These are phyloP conservation scores for Rhododendron kiyosumense DNA, from an alignment of 148 eudicot species.

Conservation along the genomic window DNA sequence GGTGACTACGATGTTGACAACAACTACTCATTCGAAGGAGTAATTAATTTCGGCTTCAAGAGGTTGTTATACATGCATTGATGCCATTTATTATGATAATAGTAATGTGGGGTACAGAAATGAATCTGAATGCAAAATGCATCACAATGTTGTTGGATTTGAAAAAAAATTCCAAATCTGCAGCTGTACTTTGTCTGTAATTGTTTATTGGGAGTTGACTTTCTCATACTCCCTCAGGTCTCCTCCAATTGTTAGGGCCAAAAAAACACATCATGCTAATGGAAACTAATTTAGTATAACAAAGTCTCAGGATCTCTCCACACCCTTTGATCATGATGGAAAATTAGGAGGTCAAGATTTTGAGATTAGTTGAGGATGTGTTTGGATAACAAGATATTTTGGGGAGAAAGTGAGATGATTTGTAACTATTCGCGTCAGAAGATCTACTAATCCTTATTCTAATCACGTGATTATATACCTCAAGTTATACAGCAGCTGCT, in stretches of 20 bases:
- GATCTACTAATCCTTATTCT: too few species aligned
- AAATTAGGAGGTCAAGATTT: neutral
- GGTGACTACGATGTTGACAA: neutral
- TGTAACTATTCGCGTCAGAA: too few species aligned
- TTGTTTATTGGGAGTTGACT: slow-evolving; percentile 2
- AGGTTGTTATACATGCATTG: neutral
- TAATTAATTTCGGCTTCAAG: neutral
- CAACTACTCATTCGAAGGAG: neutral
- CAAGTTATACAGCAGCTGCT: too few species aligned
- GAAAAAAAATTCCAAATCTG: neutral
- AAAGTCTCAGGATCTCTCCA: neutral
- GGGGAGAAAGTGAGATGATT: neutral
- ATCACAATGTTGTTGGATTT: neutral
- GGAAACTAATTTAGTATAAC: too few species aligned
- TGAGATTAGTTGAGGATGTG: neutral
- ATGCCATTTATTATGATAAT: neutral
- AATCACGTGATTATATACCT: too few species aligned
- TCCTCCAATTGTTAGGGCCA: neutral
- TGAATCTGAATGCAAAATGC: neutral
- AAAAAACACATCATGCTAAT: neutral
- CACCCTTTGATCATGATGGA: neutral
- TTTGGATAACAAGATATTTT: neutral
- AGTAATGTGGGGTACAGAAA: neutral
- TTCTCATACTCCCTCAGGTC: neutral
- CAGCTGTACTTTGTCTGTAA: neutral